These are phyloP conservation scores for Neoascochyta sp. DNA, from an alignment of 2,329 filamentous ascomycete species.

Conservation along the genomic window DNA sequence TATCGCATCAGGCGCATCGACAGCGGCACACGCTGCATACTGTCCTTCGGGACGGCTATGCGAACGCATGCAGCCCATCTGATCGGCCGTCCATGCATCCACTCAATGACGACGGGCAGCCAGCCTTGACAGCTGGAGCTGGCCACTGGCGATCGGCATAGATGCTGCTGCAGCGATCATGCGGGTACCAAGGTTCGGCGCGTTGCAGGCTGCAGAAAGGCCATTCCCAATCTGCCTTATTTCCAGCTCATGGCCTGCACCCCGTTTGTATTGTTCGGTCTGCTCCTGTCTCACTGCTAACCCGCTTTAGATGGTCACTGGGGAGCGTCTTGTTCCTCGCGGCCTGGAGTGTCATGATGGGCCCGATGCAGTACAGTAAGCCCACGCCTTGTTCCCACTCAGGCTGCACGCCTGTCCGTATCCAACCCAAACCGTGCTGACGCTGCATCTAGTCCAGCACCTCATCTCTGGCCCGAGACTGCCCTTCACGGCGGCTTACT, in stretches of 20 bases:
- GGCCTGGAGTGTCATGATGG: conserved; percentile 94
- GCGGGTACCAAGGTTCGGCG: conserved; percentile 39
- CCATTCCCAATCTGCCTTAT: conserved; percentile 29
- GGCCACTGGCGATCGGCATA: conserved; percentile 36
- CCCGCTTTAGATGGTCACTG: conserved; percentile 76
- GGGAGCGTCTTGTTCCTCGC: conserved; percentile 85
- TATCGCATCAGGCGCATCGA: conserved; percentile 19
- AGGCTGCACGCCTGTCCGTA: conserved; percentile 9
- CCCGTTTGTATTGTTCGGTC: too few relatives aligned
- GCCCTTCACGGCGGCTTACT: conserved; percentile 92
- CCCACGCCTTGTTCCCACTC: conserved; percentile 30
- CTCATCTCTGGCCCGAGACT: conserved; percentile 78
- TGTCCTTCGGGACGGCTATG: conserved; percentile 26
- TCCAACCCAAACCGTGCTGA: conserved; percentile 12
- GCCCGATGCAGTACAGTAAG: conserved; percentile 68
- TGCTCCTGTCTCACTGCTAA: conserved; percentile 40
- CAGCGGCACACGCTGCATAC: conserved; percentile 26
- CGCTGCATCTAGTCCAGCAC: conserved; percentile 58
- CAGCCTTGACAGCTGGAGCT: conserved; percentile 8
- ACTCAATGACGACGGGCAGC: conserved; percentile 3
- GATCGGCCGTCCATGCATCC: conserved; percentile 11
- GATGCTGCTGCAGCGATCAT: conserved; percentile 40
- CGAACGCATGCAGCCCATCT: conserved; percentile 26
- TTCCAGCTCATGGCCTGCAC: too few relatives aligned
- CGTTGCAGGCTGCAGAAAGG: conserved; percentile 33